A percentile compares a stretch with the other conserved stretches of the same genome.
Evolutionary conservation across 495 filamentous ascomycete genomes (phyloP).

Genomic region (Penicillium bialowiezense): DNA sequence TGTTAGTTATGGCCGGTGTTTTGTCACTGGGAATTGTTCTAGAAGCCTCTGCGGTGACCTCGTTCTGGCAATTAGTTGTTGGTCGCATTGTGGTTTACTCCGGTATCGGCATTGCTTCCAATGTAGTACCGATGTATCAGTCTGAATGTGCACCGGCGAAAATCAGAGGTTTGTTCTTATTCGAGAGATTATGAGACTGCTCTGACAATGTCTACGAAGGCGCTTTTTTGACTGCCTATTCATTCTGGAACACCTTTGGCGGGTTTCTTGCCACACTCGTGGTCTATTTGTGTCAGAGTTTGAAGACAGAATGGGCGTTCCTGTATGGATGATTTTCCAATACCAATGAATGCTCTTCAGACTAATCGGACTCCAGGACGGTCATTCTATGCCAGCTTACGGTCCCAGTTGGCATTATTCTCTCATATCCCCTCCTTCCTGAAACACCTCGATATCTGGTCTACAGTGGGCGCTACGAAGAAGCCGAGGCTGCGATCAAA

Average conservation of each 20-base stretch:
- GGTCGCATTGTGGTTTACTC: slow-evolving; percentile 11
- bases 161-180: slow-evolving; percentile 2
- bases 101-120: slow-evolving; percentile 12
- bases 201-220: neutral
- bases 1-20: slow-evolving; percentile 1
- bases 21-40: slow-evolving; percentile 5
- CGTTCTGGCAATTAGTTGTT: slow-evolving; percentile 13
- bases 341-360: neutral
- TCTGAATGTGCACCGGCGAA: slow-evolving; percentile 8
- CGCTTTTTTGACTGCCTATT: slow-evolving; percentile 5
- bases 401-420: slow-evolving; percentile 45
- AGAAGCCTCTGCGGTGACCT: slow-evolving; percentile 3
- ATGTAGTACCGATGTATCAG: slow-evolving; percentile 12
- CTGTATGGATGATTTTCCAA: neutral
- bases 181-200: neutral
- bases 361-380: neutral
- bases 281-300: slow-evolving; percentile 1
- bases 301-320: slow-evolving; percentile 2
- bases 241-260: slow-evolving; percentile 6
- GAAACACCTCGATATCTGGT: slow-evolving; percentile 62
- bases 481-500: slow-evolving; percentile 30
- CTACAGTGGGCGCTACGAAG: slow-evolving; percentile 40
- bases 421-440: slow-evolving; percentile 55
- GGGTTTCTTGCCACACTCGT: slow-evolving; percentile 4
- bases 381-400: slow-evolving; percentile 20